A percentile compares a stretch with the other conserved stretches of the same genome.
These are phyloP conservation scores for Talaromyces verruculosus DNA, from an alignment of 2,329 filamentous ascomycete genomes.

Conservation along the genomic window DNA sequence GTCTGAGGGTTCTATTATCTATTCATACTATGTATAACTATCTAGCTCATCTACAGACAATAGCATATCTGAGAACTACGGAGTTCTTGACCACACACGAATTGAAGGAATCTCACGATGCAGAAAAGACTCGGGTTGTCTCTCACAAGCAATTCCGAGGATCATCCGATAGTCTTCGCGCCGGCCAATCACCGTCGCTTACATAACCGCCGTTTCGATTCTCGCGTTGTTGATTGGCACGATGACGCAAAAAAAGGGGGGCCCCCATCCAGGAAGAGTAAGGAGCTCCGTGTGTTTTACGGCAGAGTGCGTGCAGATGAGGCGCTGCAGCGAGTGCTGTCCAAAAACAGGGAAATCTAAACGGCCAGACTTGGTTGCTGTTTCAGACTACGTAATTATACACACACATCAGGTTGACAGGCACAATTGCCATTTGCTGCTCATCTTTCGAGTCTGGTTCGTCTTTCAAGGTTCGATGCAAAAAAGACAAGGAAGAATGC, in stretches of 20 bases:
- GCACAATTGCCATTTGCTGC: background rate
- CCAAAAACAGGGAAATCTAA: constrained; percentile 6
- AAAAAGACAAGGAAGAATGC: background rate
- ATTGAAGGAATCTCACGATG: background rate
- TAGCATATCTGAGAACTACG: no score
- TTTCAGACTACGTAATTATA: constrained; percentile 1
- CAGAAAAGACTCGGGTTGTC: background rate
- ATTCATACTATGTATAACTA: background rate
- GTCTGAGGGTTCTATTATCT: background rate
- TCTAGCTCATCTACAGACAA: no score
- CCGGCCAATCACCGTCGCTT: background rate
- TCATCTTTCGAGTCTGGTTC: background rate
- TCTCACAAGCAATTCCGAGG: constrained; percentile 11
- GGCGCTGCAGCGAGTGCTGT: background rate
- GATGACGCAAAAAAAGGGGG: constrained; percentile 3
- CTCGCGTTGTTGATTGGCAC: background rate
- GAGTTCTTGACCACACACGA: no score
- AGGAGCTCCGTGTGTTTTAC: background rate
- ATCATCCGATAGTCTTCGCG: background rate
- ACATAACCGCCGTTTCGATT: background rate
- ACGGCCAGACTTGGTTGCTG: background rate
- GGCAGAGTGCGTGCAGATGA: background rate
- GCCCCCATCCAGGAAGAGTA: background rate
- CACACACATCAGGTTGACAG: background rate
- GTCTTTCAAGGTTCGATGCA: background rate